Evolutionary conservation across 805 yeast species (phyloP).

Genomic region (Metschnikowia borealis): DNA sequence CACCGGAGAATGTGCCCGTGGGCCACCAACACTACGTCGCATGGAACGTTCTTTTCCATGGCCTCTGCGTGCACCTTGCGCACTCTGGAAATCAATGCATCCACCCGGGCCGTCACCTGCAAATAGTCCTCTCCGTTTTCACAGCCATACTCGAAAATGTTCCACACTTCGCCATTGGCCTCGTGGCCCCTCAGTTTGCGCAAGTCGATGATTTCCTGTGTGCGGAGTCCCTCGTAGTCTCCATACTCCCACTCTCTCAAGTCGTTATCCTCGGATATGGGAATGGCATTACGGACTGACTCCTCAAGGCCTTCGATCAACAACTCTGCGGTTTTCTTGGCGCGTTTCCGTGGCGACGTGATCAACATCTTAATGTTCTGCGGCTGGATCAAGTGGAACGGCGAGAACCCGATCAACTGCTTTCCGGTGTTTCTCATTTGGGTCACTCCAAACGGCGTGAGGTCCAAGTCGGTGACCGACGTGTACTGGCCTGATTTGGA

Average conservation of each 20-base stretch:
- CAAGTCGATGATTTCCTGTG: constrained; percentile 59
- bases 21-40: constrained; percentile 80
- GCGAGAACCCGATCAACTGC: constrained; percentile 55
- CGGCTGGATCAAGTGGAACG: constrained; percentile 59
- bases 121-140: constrained; percentile 77
- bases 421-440: constrained; percentile 76
- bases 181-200: constrained; percentile 58
- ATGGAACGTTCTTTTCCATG: constrained; percentile 45
- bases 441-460: constrained; percentile 72
- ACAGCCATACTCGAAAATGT: constrained; percentile 90
- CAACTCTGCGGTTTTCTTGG: constrained; percentile 67
- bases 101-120: constrained; percentile 69
- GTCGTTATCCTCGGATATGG: constrained; percentile 53
- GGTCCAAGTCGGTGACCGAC: constrained; percentile 73
- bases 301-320: constrained; percentile 49
- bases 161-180: constrained; percentile 50
- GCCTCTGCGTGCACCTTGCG: constrained; percentile 56
- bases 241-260: constrained; percentile 96
- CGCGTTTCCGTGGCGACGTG: constrained; percentile 80
- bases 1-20: constrained; percentile 93
- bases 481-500: constrained; percentile 92
- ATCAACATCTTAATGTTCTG: constrained; percentile 57
- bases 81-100: constrained; percentile 62
- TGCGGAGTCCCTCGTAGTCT: constrained; percentile 82
- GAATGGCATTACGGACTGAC: constrained; percentile 39